Evolutionary conservation across 2,329 filamentous ascomycete species (phyloP), one percentile per base, ranked within the genome.

Genomic region (Paecilomyces formosus): DNA sequence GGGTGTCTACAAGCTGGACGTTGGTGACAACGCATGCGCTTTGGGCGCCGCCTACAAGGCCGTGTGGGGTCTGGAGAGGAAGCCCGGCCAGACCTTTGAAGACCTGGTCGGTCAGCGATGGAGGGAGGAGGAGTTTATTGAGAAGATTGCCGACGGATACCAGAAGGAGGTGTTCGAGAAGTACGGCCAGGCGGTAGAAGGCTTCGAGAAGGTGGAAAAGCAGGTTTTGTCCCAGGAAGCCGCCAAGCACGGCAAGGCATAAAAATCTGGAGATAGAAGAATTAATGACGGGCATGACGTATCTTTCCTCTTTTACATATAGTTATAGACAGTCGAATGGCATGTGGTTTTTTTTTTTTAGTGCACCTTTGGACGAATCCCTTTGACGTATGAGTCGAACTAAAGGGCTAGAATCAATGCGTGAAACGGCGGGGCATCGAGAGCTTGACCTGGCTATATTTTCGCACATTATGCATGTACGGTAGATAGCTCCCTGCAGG

Each of bases 11-110:
- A 89, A 88, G 75, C 85, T 99, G 13, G 92, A 97, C 70, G 91
- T 97, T 4, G 93, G 94, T 26, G 92, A 92, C 26, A 97, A 96
- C 76, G 93, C 94, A 2, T 99, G 94, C 76, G 94, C 93, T 11
- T 77, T 97, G 13, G 94, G 94, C 13, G 91, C 91, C 6, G 93
- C 93, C 26, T 97, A 97, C 77, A 97, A 97, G 78, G 93, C 94
- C 13, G 87, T 96, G 0, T 99, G 94, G 94, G 92, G 89, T 0
- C 80, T 91, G 57, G 91, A 94, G 79, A 79, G 89, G 54, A 73
- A 74, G 24, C 72, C 66, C 0, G 81, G 79, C 18, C 87, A 96
- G 82, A 90, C 83, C 3, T 97, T 97, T 76, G 94, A 97, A 71
- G 88, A 93, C 61, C 80, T 96, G 63, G 88, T 99, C 61, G 90